These are phyloP conservation scores for Apiosordaria backusii DNA, from an alignment of 495 filamentous ascomycete species.

Conservation along the genomic window DNA sequence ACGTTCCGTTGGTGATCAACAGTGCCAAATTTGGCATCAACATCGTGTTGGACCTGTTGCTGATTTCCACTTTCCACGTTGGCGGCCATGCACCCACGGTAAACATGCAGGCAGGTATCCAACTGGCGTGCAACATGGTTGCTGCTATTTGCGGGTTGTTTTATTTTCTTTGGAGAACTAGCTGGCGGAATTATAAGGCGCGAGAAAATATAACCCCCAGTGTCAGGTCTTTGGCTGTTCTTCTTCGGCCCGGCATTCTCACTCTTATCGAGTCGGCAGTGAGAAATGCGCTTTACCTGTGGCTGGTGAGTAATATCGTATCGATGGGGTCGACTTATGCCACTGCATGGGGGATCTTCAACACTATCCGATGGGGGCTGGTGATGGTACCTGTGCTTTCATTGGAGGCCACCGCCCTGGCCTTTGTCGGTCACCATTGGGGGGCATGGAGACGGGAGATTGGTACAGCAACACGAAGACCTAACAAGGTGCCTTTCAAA, in stretches of 20 bases:
- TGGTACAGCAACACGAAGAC: constrained; percentile 34
- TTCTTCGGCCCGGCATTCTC: constrained; percentile 53
- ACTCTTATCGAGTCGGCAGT: constrained; percentile 63
- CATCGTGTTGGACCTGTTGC: constrained; percentile 65
- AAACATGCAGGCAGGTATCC: constrained; percentile 61
- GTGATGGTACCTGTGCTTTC: constrained; percentile 72
- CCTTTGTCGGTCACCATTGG: constrained; percentile 69
- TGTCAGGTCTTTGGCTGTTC: constrained; percentile 44
- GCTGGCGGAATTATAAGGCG: constrained; percentile 8
- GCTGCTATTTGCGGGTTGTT: constrained; percentile 55
- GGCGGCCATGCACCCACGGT: constrained; percentile 51
- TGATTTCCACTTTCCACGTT: constrained; percentile 67
- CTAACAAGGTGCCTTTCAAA: constrained; percentile 38
- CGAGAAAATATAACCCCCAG: constrained; percentile 27
- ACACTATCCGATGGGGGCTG: constrained; percentile 73
- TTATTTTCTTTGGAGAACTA: constrained; percentile 55
- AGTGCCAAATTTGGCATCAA: constrained; percentile 60
- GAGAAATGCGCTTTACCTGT: constrained; percentile 68
- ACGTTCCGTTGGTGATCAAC: constrained; percentile 69
- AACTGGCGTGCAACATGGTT: constrained; percentile 57
- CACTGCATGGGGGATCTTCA: constrained; percentile 74
- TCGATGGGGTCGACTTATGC: constrained; percentile 60
- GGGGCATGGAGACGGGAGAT: constrained; percentile 51
- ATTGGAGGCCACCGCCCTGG: constrained; percentile 59
- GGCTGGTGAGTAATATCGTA: constrained; percentile 65